These are phyloP conservation scores for Omphalotus guepiniiformis DNA, from an alignment of 768 basidiomycete species.

Conservation along the genomic window DNA sequence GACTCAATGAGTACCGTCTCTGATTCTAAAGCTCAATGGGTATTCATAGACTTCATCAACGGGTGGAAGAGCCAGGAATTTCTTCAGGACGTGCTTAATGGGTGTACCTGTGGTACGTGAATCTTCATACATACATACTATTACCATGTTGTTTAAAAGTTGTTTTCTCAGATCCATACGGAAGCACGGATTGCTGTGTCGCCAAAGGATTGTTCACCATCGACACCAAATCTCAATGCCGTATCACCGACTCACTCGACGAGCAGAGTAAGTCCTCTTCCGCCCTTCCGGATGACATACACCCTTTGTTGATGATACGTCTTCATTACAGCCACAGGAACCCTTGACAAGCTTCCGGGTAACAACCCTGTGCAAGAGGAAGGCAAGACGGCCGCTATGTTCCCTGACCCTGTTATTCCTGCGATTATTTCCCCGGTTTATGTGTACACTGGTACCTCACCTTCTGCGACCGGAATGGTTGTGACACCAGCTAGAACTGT, in stretches of 20 bases:
- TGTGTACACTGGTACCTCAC: conserved; percentile 39
- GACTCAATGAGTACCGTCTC: conserved; percentile 8
- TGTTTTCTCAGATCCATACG: conserved; percentile 8
- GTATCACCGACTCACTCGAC: conserved; percentile 42
- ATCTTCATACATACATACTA: no score
- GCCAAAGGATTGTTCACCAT: conserved; percentile 40
- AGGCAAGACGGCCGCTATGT: conserved; percentile 29
- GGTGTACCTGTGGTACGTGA: conserved; percentile 38
- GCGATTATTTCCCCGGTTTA: conserved; percentile 39
- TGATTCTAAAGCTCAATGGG: neutral
- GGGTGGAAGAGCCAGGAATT: conserved; percentile 60
- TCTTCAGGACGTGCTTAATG: conserved; percentile 50
- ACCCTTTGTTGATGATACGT: conserved; percentile 4
- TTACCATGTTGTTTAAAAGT: no score
- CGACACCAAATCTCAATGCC: conserved; percentile 36
- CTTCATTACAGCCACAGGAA: conserved; percentile 38
- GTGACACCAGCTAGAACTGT: conserved; percentile 15
- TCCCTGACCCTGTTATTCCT: conserved; percentile 32
- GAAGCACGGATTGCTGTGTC: conserved; percentile 39
- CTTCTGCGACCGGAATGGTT: conserved; percentile 32
- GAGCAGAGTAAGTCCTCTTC: conserved; percentile 36
- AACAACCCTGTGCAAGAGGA: conserved; percentile 47
- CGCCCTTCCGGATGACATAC: neutral
- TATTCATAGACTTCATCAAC: conserved; percentile 44
- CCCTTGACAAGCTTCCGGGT: conserved; percentile 42